Percentiles rank a stretch among this genome's conserved stretches.
Evolutionary conservation across 2,329 filamentous ascomycete species (phyloP).

Genomic region (Orbilia oligospora): DNA sequence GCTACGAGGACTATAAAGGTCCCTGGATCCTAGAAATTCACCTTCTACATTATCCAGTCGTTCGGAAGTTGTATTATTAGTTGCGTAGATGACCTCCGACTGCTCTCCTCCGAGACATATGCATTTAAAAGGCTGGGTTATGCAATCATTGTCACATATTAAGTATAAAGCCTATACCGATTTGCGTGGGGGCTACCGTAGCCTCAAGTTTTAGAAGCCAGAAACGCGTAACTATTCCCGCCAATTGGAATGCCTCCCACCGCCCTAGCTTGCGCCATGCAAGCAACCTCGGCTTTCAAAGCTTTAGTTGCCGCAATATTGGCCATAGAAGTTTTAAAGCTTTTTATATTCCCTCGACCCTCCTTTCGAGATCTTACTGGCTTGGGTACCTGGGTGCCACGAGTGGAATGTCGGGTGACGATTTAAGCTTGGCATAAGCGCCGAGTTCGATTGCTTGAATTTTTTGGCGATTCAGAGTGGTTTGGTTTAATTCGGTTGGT

Average conservation of each 20-base stretch:
- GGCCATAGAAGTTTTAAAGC: no score
- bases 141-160: constrained; percentile 28
- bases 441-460: no score
- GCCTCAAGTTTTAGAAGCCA: background rate
- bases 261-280: background rate
- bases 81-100: constrained; percentile 2
- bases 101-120: constrained; percentile 41
- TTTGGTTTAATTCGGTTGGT: no score
- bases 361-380: no score
- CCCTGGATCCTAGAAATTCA: no score
- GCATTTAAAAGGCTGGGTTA: constrained; percentile 7
- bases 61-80: background rate
- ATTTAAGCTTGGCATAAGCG: no score
- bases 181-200: constrained; percentile 23
- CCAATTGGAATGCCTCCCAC: constrained; percentile 37
- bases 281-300: background rate
- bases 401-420: no score
- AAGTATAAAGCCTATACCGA: background rate
- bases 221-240: constrained; percentile 8
- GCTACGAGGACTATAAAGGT: no score
- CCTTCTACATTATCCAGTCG: background rate
- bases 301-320: background rate
- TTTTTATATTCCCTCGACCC: no score
- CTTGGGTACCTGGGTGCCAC: no score
- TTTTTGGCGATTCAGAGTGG: no score